Evolutionary conservation across 2,329 filamentous ascomycete genomes (phyloP), one percentile per base, ranked within the genome.

Genomic region (Dryadomyces quercus-mongolicae): DNA sequence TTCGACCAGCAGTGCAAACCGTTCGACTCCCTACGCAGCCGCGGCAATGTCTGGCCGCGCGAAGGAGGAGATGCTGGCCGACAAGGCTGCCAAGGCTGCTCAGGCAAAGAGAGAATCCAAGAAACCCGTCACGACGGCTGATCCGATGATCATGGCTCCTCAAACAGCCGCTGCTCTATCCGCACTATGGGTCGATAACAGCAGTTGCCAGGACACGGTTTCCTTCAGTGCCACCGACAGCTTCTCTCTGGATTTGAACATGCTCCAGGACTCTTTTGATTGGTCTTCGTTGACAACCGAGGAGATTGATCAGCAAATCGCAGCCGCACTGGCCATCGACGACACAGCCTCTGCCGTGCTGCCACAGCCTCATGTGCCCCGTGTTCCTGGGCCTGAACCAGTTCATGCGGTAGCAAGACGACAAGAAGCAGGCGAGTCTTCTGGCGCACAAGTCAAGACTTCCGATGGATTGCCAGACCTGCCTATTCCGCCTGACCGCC

Each of bases 21-120:
- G 57, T 12, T 10, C 51, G 2, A 52, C 56, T 9, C 59, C 59
- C 1, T 60, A 60, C 16, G 16, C 40, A 0, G 52, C 51, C 2
- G 50, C 57, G 2, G 18, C 38, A 1, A 55, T 55, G 44, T 55
- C 57, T 1, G 59, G 59, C 34, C 57, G 59, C 1, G 56, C 54
- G 18, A 55, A 49, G 50, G 51, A 54, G 2, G 56, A 55, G 34
- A 43, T 47, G 0, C 21, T 53, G 2, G 55, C 54, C 1, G 57
- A 54, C 1, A 40, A 50, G 18, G 57, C 54, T 1, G 56, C 56
- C 21, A 44, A 51, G 25, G 55, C 59, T 1, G 20, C 53, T 10
- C 43, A 53, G 43, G 53, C 44, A n/a, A 59, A 58, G 52, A 47
- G 10, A 3, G 54, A 54, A 12, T 57, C 56, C 25, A 59, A 59